These are phyloP conservation scores for Pichia sp. DNA, from an alignment of 1,139 yeast species.

Conservation along the genomic window DNA sequence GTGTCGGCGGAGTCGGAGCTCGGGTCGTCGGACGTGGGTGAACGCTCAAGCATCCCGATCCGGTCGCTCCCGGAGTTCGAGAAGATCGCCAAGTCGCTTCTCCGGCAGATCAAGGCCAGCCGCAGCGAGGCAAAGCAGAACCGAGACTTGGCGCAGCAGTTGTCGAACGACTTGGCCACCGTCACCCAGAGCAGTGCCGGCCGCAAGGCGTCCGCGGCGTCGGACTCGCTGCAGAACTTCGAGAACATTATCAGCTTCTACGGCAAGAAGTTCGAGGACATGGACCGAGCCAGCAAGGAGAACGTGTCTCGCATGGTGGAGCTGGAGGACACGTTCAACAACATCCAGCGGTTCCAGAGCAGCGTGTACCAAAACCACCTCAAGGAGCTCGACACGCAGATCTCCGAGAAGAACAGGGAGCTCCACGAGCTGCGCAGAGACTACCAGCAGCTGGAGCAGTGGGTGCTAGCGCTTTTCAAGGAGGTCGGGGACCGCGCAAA, in stretches of 20 bases:
- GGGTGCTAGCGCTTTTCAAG: constrained; percentile 15
- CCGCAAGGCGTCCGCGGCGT: neutral
- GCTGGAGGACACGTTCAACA: constrained; percentile 11
- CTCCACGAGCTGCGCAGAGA: constrained; percentile 4
- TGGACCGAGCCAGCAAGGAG: constrained; percentile 1
- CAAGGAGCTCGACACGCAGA: neutral
- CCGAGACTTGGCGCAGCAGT: neutral
- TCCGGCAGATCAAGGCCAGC: neutral
- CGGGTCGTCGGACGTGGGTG: neutral
- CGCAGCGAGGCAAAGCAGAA: constrained; percentile 2
- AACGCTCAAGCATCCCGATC: neutral
- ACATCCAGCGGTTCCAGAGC: constrained; percentile 12
- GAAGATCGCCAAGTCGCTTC: neutral
- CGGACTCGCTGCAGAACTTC: neutral
- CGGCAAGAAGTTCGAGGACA: constrained; percentile 4
- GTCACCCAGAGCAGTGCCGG: neutral
- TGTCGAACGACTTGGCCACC: neutral
- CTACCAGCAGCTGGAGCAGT: constrained; percentile 10
- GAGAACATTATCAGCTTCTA: constrained; percentile 4
- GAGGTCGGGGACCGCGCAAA: constrained; percentile 13
- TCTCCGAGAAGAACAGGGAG: constrained; percentile 1
- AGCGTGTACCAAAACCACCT: constrained; percentile 10
- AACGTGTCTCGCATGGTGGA: neutral
- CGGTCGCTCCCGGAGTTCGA: neutral
- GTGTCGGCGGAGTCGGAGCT: neutral